Evolutionary conservation across 1,139 yeast species (phyloP).

Genomic region (Geotrichum bryndzae): DNA sequence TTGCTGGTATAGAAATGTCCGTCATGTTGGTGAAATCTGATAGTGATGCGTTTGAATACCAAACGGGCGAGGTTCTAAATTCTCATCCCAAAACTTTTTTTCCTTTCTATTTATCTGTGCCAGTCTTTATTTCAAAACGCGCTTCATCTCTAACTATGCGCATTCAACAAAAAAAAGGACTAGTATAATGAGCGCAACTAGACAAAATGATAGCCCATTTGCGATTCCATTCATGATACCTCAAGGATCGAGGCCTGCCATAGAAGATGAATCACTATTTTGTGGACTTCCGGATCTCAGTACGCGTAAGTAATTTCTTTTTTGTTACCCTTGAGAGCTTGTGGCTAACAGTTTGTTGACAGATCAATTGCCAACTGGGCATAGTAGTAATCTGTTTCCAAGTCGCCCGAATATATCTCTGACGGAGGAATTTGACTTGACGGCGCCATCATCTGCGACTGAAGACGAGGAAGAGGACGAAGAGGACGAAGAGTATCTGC

Average conservation of each 20-base stretch:
- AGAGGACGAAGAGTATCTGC: not conserved
- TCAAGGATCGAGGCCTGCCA: not conserved
- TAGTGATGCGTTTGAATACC: not conserved
- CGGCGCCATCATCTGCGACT: not conserved
- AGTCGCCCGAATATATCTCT: not conserved
- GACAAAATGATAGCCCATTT: constrained; percentile 11
- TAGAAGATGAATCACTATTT: not conserved
- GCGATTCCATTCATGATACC: constrained; percentile 10
- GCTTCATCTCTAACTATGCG: not conserved
- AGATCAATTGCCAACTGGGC: not conserved
- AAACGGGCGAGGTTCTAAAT: not conserved
- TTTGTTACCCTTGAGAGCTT: not conserved
- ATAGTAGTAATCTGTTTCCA: not conserved
- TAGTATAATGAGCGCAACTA: not conserved
- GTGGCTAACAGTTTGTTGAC: not conserved
- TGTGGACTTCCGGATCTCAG: not conserved
- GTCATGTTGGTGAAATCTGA: not conserved
- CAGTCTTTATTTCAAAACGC: not conserved
- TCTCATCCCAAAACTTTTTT: not conserved
- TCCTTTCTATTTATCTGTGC: not conserved
- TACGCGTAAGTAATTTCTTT: not conserved
- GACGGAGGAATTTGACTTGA: not conserved
- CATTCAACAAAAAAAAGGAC: not conserved
- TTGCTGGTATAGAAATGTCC: not conserved
- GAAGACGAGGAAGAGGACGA: not conserved